Evolutionary conservation across 768 basidiomycete species (phyloP), one percentile per base, ranked within the genome.

Genomic region (Mrakia blollopis): DNA sequence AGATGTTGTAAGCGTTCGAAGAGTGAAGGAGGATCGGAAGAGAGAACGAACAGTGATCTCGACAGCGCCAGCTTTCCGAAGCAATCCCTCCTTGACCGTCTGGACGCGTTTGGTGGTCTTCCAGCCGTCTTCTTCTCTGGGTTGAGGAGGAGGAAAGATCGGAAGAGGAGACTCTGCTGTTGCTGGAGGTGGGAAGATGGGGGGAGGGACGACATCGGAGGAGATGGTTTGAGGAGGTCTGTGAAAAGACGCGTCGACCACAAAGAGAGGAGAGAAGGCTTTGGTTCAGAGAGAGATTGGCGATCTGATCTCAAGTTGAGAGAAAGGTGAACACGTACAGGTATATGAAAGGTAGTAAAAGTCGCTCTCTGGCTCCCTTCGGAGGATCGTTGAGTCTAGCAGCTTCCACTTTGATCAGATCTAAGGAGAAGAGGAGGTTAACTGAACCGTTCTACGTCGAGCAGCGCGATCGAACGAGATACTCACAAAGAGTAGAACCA

Each of bases 151-250:
- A 44, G 65, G 65, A 5, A 39, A n/a, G 25, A 68, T 68, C 13
- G 65, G 65, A 23, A 68, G 65, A 0, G 65, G 10, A 25, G 35
- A 35, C 1, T 68, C 65, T 4, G 37, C 35, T 39, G 65, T 68
- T 68, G 65, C 37, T 13, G 65, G 65, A 44, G 65, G 65, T 6
- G 65, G 65, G 23, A 68, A 68, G 11, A 68, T 68, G 35, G 65
- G 65, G 44, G 65, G 65, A 18, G 65, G 65, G 0, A 68, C 37
- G 37, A 37, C 39, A 23, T 68, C 65, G 32, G 65, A 16, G 7
- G 65, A 25, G 39, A 39, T 7, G 7, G 39, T 68, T 9, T 39
- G 21, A 3, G 65, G 65, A 41, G 65, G 65, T 18, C 65, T 68
- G 62, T n/a, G 37, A 35, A 35, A 9, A n/a, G 35, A 39, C 35